phyloP scores from a whole-genome alignment of 2,329 filamentous ascomycete genomes.

The Microascus cirrosus region DNA sequence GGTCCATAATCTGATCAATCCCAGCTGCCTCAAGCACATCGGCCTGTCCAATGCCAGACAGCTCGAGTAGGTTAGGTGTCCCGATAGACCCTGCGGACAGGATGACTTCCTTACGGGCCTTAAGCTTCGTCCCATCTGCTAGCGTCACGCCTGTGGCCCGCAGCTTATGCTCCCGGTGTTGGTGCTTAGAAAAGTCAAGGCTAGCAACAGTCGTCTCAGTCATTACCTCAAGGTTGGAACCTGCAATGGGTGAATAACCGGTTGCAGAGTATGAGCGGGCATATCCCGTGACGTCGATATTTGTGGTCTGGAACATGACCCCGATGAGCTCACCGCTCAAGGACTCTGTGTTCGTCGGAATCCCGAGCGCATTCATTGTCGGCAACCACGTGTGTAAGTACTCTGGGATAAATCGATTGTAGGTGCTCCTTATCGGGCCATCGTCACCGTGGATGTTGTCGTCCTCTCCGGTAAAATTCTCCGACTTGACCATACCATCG shows the following conservation, averaged over 20 bases:
- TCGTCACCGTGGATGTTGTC: slow-evolving; percentile 9
- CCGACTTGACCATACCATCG: slow-evolving; percentile 16
- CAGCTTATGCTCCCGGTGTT: not conserved
- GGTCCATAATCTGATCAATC: slow-evolving; percentile 25
- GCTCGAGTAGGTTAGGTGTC: slow-evolving; percentile 16
- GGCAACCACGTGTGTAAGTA: slow-evolving; percentile 31
- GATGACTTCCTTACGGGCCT: slow-evolving; percentile 23
- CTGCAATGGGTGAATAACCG: slow-evolving; percentile 26
- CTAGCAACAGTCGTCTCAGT: slow-evolving; percentile 16
- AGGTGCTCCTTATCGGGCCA: slow-evolving; percentile 15
- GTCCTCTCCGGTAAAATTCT: slow-evolving; percentile 14
- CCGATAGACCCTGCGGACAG: slow-evolving; percentile 8
- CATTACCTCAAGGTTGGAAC: slow-evolving; percentile 27
- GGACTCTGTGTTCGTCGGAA: slow-evolving; percentile 27
- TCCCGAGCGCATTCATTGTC: slow-evolving; percentile 30
- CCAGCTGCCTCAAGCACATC: slow-evolving; percentile 22
- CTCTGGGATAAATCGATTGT: slow-evolving; percentile 28
- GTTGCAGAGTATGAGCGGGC: slow-evolving; percentile 34
- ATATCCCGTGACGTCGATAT: slow-evolving; percentile 28
- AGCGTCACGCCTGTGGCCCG: slow-evolving; percentile 20
- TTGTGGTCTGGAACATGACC: slow-evolving; percentile 36
- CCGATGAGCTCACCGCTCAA: slow-evolving; percentile 38
- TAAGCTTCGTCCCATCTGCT: slow-evolving; percentile 26
- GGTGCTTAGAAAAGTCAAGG: slow-evolving; percentile 9
- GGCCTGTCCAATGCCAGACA: slow-evolving; percentile 20